These are phyloP conservation scores for Proliferodiscus dingleyae DNA, from an alignment of 2,329 filamentous ascomycete genomes.

Conservation along the genomic window DNA sequence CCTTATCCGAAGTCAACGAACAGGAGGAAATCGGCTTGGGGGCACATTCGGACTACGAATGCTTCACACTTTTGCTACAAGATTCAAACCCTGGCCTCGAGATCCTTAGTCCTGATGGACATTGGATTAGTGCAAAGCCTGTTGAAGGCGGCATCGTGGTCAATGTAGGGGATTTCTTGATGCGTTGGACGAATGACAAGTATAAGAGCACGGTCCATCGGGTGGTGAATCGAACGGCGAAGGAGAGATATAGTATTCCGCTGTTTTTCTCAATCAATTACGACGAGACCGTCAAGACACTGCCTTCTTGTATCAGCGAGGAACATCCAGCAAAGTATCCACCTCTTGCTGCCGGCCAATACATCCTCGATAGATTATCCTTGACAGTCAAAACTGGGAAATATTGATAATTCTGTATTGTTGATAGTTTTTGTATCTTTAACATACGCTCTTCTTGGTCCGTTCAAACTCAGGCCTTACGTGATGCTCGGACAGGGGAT, in stretches of 20 bases:
- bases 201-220: constrained; percentile 52
- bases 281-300: constrained; percentile 28
- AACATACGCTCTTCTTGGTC: no score
- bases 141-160: constrained; percentile 45
- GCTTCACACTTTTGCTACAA: constrained; percentile 51
- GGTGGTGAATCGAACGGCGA: constrained; percentile 47
- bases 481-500: no score
- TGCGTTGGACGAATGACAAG: constrained; percentile 45
- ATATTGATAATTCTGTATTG: no score
- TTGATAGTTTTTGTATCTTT: no score
- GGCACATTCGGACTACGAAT: constrained; percentile 53
- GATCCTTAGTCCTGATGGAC: constrained; percentile 42
- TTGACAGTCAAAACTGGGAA: constrained; percentile 27
- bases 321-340: constrained; percentile 26
- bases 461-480: no score
- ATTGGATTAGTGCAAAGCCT: constrained; percentile 42
- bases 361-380: constrained; percentile 27
- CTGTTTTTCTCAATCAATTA: constrained; percentile 44
- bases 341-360: constrained; percentile 28
- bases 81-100: constrained; percentile 47
- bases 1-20: constrained; percentile 24
- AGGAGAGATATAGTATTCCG: constrained; percentile 51
- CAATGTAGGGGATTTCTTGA: constrained; percentile 47
- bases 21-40: constrained; percentile 34
- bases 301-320: constrained; percentile 27